Evolutionary conservation across 2,329 filamentous ascomycete genomes (phyloP), one percentile per base, ranked within the genome.

Genomic region (Coleophoma eucalyptorum): DNA sequence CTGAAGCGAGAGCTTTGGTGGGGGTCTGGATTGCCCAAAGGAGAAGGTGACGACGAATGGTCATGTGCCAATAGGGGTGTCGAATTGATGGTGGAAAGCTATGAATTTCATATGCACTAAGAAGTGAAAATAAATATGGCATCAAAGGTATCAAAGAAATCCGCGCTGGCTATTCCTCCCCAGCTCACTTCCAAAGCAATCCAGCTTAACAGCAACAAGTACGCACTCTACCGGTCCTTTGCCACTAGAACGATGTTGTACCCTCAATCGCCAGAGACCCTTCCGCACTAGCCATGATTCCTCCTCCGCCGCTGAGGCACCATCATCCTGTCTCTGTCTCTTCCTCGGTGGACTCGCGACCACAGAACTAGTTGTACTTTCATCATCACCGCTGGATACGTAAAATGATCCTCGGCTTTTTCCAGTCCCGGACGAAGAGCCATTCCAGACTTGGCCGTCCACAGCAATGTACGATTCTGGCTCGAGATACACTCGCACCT

Each of bases 141-240:
- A n/a, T n/a, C n/a, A n/a, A n/a, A n/a, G 26, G 26, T 8, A 8
- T 8, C 10, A 26, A 26, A 95, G 66, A 64, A 95, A 96, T 0
- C 69, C 71, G 55, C 87, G 78, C 46, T 74, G 67, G 46, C 69
- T 70, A 70, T 95, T 96, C 55, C 89, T 78, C 11, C 77, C 77
- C 54, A 76, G 73, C 68, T 93, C 83, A 7, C 76, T 78, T 48
- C 78, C 86, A 58, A 84, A 79, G 0, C 85, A 87, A 58, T 95
- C 87, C 21, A 96, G 65, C 67, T 89, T 90, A 33, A 92, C 87
- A 1, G 84, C 88, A 15, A 87, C 76, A 46, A 96, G 76, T 19
- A 90, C 77, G 52, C 89, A 86, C 69, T 93, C 87, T 50, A 86
- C 75, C 2, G 74, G 73, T 35, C 72, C 73, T 61, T 77, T 81